Evolutionary conservation across 1,284 basidiomycete genomes (phyloP).

Genomic region (Malassezia pachydermatis): DNA sequence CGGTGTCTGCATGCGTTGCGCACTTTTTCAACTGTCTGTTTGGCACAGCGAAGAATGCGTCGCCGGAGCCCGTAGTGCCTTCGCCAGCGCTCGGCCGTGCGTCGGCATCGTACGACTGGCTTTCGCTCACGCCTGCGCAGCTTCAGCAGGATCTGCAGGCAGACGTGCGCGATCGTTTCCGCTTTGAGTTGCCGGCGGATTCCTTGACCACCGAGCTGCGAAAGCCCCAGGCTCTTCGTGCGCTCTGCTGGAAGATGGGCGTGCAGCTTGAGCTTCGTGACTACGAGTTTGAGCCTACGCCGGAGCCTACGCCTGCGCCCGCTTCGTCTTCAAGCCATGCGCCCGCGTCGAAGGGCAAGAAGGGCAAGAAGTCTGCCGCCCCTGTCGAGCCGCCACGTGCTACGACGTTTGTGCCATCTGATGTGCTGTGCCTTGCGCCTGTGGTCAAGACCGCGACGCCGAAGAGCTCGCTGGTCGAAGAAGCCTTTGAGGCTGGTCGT

Average conservation of each 20-base stretch:
- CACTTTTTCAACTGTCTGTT: constrained; percentile 58
- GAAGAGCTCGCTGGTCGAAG: constrained; percentile 52
- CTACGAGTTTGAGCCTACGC: constrained; percentile 49
- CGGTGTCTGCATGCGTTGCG: constrained; percentile 42
- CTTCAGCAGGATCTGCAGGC: constrained; percentile 49
- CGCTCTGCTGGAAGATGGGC: constrained; percentile 53
- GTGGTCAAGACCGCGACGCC: constrained; percentile 53
- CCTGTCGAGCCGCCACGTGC: constrained; percentile 27
- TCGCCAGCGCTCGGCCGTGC: constrained; percentile 23
- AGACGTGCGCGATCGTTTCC: constrained; percentile 52
- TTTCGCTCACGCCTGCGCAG: constrained; percentile 51
- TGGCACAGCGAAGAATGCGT: constrained; percentile 50
- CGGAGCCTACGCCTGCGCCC: constrained; percentile 37
- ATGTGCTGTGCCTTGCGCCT: constrained; percentile 54
- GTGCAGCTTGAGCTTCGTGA: constrained; percentile 54
- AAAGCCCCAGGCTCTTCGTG: constrained; percentile 52
- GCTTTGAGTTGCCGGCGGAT: constrained; percentile 50
- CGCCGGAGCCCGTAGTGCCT: constrained; percentile 46
- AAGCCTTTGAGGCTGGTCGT: constrained; percentile 54
- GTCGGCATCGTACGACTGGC: constrained; percentile 43
- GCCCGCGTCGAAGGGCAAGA: constrained; percentile 17
- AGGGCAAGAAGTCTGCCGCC: constrained; percentile 19
- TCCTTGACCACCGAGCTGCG: constrained; percentile 48
- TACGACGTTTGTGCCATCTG: constrained; percentile 52
- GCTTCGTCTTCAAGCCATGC: constrained; percentile 46